Evolutionary conservation across 768 basidiomycete species (phyloP).

Genomic region (Podaxis sp.): DNA sequence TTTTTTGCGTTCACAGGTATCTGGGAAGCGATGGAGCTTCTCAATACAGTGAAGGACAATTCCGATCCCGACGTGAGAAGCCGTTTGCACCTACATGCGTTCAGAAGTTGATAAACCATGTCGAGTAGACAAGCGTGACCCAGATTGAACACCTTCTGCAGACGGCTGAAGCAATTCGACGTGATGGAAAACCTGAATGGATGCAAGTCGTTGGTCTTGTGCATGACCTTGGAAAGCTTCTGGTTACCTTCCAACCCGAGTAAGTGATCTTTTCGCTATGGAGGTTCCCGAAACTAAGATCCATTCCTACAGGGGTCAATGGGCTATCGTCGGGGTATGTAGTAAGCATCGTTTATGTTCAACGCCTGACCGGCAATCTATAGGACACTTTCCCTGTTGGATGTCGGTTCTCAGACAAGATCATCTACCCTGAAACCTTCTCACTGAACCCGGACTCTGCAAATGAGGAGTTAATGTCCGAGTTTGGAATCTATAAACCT

Average conservation of each 20-base stretch:
- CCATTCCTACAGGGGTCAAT: constrained; percentile 61
- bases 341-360: constrained; percentile 12
- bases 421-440: constrained; percentile 80
- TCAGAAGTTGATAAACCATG: constrained; percentile 22
- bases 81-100: neutral
- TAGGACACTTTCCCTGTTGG: constrained; percentile 72
- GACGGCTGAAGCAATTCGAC: constrained; percentile 86
- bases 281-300: neutral
- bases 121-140: constrained; percentile 61
- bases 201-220: constrained; percentile 90
- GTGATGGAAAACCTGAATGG: constrained; percentile 88
- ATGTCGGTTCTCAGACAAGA: constrained; percentile 82
- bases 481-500: constrained; percentile 73
- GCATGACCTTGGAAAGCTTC: constrained; percentile 87
- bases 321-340: constrained; percentile 90
- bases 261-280: neutral
- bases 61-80: constrained; percentile 81
- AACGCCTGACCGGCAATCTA: constrained; percentile 9
- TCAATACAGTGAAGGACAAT: constrained; percentile 85
- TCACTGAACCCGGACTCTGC: constrained; percentile 62
- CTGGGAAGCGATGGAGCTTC: constrained; percentile 86
- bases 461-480: constrained; percentile 66
- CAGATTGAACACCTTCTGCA: constrained; percentile 93
- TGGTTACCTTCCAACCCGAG: constrained; percentile 79
- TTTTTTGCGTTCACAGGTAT: constrained; percentile 63